phyloP scores from a whole-genome alignment of 2,329 filamentous ascomycete genomes.

The Didymella pomorum region DNA sequence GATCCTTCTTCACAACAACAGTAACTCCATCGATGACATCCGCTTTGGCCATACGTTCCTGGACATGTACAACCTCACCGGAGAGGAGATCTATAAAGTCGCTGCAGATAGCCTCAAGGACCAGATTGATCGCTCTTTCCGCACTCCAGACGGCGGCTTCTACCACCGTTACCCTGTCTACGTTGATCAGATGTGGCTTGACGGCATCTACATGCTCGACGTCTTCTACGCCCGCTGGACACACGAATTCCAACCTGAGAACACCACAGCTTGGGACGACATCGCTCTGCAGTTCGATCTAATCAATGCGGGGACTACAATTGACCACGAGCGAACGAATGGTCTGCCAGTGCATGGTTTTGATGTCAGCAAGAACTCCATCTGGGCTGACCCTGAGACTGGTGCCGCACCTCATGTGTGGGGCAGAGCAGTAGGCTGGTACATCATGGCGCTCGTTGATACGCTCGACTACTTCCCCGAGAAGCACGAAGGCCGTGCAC shows the following conservation, averaged over 20 bases:
- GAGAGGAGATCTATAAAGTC: constrained; percentile 55
- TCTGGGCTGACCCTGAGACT: constrained; percentile 60
- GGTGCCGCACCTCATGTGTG: constrained; percentile 62
- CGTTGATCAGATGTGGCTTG: constrained; percentile 63
- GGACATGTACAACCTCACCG: constrained; percentile 45
- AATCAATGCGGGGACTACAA: constrained; percentile 49
- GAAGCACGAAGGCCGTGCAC: constrained; percentile 18
- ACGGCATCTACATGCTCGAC: constrained; percentile 53
- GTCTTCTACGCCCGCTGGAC: constrained; percentile 41
- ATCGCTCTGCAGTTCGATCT: constrained; percentile 30
- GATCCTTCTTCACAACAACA: constrained; percentile 31
- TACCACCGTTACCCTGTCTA: constrained; percentile 59
- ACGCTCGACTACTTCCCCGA: constrained; percentile 49
- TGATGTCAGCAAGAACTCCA: constrained; percentile 57
- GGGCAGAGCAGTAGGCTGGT: constrained; percentile 63
- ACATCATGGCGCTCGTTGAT: constrained; percentile 60
- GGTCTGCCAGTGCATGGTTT: constrained; percentile 63
- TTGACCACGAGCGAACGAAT: constrained; percentile 47
- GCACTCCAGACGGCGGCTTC: constrained; percentile 59
- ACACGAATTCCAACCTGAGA: constrained; percentile 35
- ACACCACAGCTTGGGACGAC: constrained; percentile 52
- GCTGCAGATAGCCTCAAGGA: constrained; percentile 55
- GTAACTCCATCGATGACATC: constrained; percentile 58
- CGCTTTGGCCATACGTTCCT: constrained; percentile 60
- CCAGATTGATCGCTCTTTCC: constrained; percentile 57